These are phyloP conservation scores for Thalassiosira mediterranea DNA, from an alignment of 352 stramenopile species.

Conservation along the genomic window DNA sequence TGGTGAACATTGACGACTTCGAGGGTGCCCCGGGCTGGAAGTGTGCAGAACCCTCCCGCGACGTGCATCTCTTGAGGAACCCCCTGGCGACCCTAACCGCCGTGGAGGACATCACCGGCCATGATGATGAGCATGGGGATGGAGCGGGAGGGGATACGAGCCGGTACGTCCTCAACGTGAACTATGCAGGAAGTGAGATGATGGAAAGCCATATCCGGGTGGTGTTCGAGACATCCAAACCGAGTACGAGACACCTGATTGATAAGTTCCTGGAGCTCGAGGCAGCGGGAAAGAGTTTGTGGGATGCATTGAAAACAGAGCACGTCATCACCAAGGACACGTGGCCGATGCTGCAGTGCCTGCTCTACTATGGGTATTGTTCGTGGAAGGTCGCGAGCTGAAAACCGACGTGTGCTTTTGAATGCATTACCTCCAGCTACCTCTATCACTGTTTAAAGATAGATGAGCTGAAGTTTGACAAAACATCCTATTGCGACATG, in stretches of 20 bases:
- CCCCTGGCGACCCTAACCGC: slow-evolving; percentile 62
- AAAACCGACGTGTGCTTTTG: too few relatives aligned
- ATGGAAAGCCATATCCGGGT: slow-evolving; percentile 76
- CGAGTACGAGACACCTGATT: slow-evolving; percentile 19
- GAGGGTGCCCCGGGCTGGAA: slow-evolving; percentile 32
- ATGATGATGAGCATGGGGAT: slow-evolving; percentile 22
- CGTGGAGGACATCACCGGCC: slow-evolving; percentile 56
- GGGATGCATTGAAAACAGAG: background rate
- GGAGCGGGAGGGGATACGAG: background rate
- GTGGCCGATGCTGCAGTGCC: too few relatives aligned
- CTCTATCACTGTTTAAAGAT: too few relatives aligned
- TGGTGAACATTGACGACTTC: slow-evolving; percentile 53
- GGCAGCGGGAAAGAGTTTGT: slow-evolving; percentile 1
- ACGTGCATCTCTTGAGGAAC: slow-evolving; percentile 51
- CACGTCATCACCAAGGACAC: too few relatives aligned
- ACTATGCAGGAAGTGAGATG: slow-evolving; percentile 82
- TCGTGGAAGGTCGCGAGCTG: too few relatives aligned
- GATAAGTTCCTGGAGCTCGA: slow-evolving; percentile 29
- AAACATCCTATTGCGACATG: too few relatives aligned
- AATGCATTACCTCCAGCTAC: too few relatives aligned
- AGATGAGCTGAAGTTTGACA: too few relatives aligned
- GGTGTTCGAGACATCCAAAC: slow-evolving; percentile 47
- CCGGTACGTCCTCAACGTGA: slow-evolving; percentile 80
- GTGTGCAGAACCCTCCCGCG: slow-evolving; percentile 17
- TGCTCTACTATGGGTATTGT: slow-evolving; percentile 56